Base-by-base conservation (phyloP, 2,329 filamentous ascomycete species). In the Fusarium caatingaense region DNA sequence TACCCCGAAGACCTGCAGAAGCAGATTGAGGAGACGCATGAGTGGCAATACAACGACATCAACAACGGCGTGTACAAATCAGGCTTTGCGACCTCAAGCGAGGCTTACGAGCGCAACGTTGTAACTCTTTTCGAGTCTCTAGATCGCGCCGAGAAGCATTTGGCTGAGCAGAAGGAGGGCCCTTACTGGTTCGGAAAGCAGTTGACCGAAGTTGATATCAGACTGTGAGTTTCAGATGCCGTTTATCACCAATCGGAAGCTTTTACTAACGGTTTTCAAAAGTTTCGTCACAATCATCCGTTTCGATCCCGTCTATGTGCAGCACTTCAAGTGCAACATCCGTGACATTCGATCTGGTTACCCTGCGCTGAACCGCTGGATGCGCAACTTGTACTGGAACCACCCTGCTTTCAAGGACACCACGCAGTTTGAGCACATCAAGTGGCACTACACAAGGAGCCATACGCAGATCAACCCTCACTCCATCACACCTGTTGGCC, bases 351-450 rank as follows among this genome's bases (percentile, higher is more conserved):
- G 94, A 44, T 91, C 88, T 10, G 93, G 93, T 3, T 98, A 96
- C 78, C 94, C 94, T 28, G 83, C 86, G 53, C 82, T 97, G 62
- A 93, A 98, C 83, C 83, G 82, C 64, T 98, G 94, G 94, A 80
- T 97, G 82, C 86, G 92, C 58, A 87, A 91, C 76, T 82, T 97
- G 73, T 98, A 97, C 83, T 97, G 94, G 94, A 91, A 91, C 72
- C 79, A 89, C 25, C 84, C 89, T 0, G 93, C 93, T 4, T 98
- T 97, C 82, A 83, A 84, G 68, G 88, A 92, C 54, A 96, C 94
- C 66, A 97, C 94, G 23, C 88, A 98, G 80, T 97, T 97, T 79
- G 88, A 97, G 79, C 96, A 99, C 82, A 98, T 98, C 83, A 98
- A 97, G 88, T 91, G 84, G 79, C 89, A 91, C 78, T 89, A 88